Evolutionary conservation across 352 stramenopile species (phyloP), one percentile per base, ranked within the genome.

Genomic region (Plasmopara viticola): DNA sequence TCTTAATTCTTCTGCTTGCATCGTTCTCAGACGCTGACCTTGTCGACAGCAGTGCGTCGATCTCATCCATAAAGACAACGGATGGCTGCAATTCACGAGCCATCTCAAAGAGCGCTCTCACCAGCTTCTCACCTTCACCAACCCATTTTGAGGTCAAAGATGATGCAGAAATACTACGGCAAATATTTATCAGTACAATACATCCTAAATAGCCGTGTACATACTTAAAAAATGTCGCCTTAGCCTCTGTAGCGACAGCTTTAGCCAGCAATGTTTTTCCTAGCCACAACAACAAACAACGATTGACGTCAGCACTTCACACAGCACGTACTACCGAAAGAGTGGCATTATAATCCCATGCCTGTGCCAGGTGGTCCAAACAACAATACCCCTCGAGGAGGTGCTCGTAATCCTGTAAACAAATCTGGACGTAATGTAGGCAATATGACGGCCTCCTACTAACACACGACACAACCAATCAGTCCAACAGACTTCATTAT

Each of bases 101-200:
- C 62, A 97, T 88, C 25, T 81, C 62, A 53, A 98, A 98, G 1
- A 98, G 75, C 12, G 87, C 87, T 18, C 88, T 65, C 29, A 99
- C 82, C 25, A 98, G 68, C 59, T 98, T 98, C 68, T 99, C 96
- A 20, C 86, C 82, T 64, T 96, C 82, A 5, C 87, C 87, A 14
- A 95, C 83, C 86, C 86, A 96, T 44, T 95, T 96, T 43, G 78
- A 92, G 10, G 87, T 95, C 39, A 96, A 61, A 5, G 84, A 85
- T 5, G 87, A 95, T 9, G 87, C 86, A 5, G 86, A 95, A 37
- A 97, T 89, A 30, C 76, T 94, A 40, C 51, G 69, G 17, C 30
- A 60, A 9, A 46, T 34, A 60, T 20, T 4, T 10, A 9, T 64
- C 14, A 58, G 20, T 25, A 38, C 45, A 18, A 14, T 40, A 64